Conservation (phyloP, 306 rosid genomes). For the Dryas alaskensis region DNA sequence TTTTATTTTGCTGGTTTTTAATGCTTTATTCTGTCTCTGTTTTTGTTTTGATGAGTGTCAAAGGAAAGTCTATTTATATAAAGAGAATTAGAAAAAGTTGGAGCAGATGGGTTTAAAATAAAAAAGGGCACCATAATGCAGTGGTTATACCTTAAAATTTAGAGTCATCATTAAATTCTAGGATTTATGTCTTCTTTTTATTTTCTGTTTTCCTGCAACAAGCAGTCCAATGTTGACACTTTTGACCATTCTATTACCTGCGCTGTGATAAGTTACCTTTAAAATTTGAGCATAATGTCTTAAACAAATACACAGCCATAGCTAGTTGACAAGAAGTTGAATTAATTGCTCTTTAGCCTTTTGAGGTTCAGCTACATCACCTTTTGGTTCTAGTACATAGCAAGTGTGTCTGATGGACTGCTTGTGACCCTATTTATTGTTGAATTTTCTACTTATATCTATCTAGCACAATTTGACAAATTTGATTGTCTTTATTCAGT, state of each 20-base stretch:
- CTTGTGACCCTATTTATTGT: constrained; percentile 5
- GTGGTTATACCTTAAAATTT: neutral
- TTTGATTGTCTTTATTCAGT: constrained; percentile 45
- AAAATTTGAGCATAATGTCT: neutral
- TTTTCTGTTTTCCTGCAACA: neutral
- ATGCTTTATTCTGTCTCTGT: neutral
- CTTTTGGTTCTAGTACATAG: constrained; percentile 2
- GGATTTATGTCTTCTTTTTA: neutral
- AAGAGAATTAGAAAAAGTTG: neutral
- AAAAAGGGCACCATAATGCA: neutral
- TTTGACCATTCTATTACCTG: neutral
- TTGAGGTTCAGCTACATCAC: constrained; percentile 9
- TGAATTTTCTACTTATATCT: neutral
- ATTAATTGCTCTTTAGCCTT: neutral
- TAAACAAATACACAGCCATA: neutral
- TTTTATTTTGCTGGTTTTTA: constrained; percentile 12
- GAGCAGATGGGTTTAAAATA: neutral
- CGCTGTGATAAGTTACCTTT: neutral
- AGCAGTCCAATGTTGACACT: neutral
- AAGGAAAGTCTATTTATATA: neutral
- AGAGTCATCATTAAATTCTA: neutral
- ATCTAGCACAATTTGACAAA: constrained; percentile 16
- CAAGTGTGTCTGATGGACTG: constrained; percentile 8
- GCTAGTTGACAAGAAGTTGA: neutral
- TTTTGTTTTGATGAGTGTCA: neutral